Evolutionary conservation across 805 yeast genomes (phyloP).

Genomic region (Spencermartinsiella europaea): DNA sequence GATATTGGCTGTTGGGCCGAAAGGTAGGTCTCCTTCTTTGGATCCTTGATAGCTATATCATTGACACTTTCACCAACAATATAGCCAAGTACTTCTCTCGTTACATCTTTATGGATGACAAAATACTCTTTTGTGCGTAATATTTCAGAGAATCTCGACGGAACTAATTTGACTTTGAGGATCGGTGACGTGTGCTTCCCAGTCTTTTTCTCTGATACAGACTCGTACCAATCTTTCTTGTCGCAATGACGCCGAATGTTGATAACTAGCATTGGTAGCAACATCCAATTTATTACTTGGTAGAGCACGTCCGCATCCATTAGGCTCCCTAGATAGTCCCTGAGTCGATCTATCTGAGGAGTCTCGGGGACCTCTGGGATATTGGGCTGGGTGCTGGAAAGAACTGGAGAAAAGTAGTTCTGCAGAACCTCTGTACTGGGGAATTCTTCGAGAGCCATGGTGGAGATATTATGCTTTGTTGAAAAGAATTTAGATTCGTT

Average conservation of each 20-base stretch:
- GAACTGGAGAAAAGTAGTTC: slow-evolving; percentile 11
- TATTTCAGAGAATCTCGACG: neutral
- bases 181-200: neutral
- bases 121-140: neutral
- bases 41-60: neutral
- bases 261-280: slow-evolving; percentile 4
- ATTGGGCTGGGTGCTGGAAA: neutral
- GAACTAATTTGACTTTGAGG: neutral
- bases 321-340: neutral
- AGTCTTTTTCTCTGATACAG: neutral
- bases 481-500: slow-evolving; percentile 19
- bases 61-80: neutral
- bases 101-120: neutral
- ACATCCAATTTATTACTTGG: neutral
- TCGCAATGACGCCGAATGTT: neutral
- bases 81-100: neutral
- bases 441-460: slow-evolving; percentile 13
- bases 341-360: neutral
- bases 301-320: neutral
- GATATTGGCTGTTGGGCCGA: neutral
- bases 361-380: neutral
- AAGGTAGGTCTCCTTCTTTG: neutral
- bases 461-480: slow-evolving; percentile 6
- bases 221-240: neutral
- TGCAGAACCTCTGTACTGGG: slow-evolving; percentile 13